Evolutionary conservation across 257 asterid species (phyloP), one percentile per base, ranked within the genome.

Genomic region (Avicennia marina): DNA sequence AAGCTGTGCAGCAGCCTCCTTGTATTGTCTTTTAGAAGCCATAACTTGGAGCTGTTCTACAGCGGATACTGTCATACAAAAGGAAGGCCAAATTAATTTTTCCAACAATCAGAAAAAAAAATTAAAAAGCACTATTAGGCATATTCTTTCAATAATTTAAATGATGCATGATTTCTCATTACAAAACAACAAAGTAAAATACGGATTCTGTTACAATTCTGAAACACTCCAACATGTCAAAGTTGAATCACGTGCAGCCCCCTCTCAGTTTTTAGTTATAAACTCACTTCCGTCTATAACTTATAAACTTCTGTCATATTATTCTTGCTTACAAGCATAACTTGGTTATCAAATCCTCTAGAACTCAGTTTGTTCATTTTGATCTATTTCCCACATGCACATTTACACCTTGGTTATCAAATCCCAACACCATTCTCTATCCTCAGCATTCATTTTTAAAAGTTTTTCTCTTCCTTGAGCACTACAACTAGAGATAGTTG

Each of bases 1-100:
- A 42, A 91, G 89, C 75, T 91, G 98, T 19, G 98, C 96, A 67
- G 98, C 98, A 60, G 95, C 98, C 78, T 91, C 96, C 80, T 85
- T 91, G 76, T 91, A 91, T 77, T 87, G 98, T 53, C 95, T 82
- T 78, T 87, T 91, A 56, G 96, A 91, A 62, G 95, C 98, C 98
- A 91, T 87, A 66, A 80, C 83, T 80, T 91, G 98, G 64, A 91
- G 96, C 64, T 91, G 98, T 74, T 91, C 98, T 11, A 91, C 94
- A 11, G 98, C 98, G 66, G 98, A 91, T 58, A 87, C 98, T 91
- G 89, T 44, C 72, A 64, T 44, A 68, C 31, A 58, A 50, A 62
- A 70, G 63, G 38, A 54, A 56, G 59, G 19, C 25, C 56, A 31
- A 53, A 58, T 58, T 53, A 45, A 43, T 45, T 53, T 55, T 59